Evolutionary conservation across 2,329 filamentous ascomycete species (phyloP).

Genomic region (Aspergillus puulaauensis): DNA sequence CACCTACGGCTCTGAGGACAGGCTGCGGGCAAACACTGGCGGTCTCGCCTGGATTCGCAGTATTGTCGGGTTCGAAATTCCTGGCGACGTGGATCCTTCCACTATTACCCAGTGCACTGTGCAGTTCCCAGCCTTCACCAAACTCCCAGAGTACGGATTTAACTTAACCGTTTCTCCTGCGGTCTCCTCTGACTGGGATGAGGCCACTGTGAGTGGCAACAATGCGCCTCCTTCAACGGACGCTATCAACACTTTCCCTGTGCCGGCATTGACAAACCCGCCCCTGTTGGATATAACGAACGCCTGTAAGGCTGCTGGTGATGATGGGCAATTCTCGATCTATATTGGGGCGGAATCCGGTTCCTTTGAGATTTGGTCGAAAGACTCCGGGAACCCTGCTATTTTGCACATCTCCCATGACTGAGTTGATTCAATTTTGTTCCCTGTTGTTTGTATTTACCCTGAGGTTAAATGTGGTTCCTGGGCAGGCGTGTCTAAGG

Average conservation of each 20-base stretch:
- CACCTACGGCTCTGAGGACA: constrained; percentile 5
- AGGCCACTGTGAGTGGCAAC: constrained; percentile 10
- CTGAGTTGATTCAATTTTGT: not conserved
- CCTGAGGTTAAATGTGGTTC: not conserved
- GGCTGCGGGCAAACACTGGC: constrained; percentile 10
- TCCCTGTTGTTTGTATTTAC: not conserved
- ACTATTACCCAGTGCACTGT: constrained; percentile 10
- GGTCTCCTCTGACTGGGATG: constrained; percentile 12
- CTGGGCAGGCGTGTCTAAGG: not conserved
- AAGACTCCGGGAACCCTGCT: constrained; percentile 12
- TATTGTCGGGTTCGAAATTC: constrained; percentile 13
- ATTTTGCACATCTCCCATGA: constrained; percentile 11
- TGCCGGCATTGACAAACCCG: constrained; percentile 6
- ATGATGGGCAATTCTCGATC: constrained; percentile 11
- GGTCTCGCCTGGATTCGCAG: constrained; percentile 9
- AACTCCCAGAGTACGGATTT: not conserved
- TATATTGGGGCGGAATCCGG: constrained; percentile 11
- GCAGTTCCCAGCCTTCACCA: constrained; percentile 16
- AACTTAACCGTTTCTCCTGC: constrained; percentile 12
- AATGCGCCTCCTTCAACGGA: constrained; percentile 8
- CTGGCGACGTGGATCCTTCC: not conserved
- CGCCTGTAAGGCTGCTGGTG: constrained; percentile 6
- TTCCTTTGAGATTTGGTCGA: constrained; percentile 15
- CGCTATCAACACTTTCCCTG: not conserved
- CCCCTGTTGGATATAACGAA: constrained; percentile 10